Evolutionary conservation across 768 basidiomycete species (phyloP), one percentile per base, ranked within the genome.

Genomic region (Auriscalpium orientale): DNA sequence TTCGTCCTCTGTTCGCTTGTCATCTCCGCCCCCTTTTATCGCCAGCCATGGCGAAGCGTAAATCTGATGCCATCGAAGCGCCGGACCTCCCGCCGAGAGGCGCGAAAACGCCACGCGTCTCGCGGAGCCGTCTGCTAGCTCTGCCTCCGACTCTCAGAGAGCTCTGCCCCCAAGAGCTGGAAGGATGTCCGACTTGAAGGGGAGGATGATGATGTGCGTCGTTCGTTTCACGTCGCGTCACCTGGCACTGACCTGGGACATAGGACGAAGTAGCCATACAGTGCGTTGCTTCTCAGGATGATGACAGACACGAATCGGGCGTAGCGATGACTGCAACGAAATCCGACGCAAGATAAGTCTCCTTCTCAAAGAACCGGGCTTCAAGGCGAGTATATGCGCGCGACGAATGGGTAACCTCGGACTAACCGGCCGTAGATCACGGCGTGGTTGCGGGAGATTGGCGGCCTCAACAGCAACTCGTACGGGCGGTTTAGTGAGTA

Each of bases 371-470:
- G 67, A 70, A 2, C 74, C 74, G 0, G 67, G 64, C 15, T 78
- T 69, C 66, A 78, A 78, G 70, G 76, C n/a, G n/a, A n/a, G n/a
- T n/a, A n/a, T 75, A 51, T 22, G 55, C 51, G 49, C 4, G 11
- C 18, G 18, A 52, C 12, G 46, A 56, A 13, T 35, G 12, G 22
- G 12, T 21, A 20, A 18, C 10, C 33, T 13, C n/a, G 34, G 46
- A 34, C 28, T 36, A 33, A 10, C 8, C n/a, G 52, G 40, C 15
- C 16, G 34, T 47, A 79, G 76, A 63, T 76, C 37, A 76, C 75
- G 16, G 71, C 70, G 20, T 77, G 76, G 77, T 62, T 78, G 51
- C 70, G 64, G 59, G 74, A 77, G 7, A 77, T 79, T 53, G 75
- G 76, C 1, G 66, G 66, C 44, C 69, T 79, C 62, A 77, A 80